Base-by-base conservation (phyloP, 768 basidiomycete species). In the Lactifluus subvellereus region DNA sequence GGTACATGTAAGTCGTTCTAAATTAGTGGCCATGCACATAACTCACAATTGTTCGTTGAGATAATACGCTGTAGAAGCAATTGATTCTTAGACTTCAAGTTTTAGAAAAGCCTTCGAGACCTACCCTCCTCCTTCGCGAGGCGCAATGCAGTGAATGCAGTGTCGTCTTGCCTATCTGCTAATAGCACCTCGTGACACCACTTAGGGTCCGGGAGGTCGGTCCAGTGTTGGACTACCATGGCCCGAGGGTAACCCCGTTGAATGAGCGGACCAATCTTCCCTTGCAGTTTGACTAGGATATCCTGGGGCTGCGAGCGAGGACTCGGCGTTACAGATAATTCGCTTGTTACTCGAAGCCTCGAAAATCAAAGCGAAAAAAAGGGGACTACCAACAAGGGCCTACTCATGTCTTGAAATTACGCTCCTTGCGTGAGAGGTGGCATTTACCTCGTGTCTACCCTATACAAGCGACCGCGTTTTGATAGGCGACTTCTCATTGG, bases 1-100 rank as follows among this genome's bases (percentile, higher is more conserved):
- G 64, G 0, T 16, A 62, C 45, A n/a, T 62, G 57, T 66, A 32
- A 63, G 53, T 55, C 18, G 22, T 27, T 37, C 20, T n/a, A 9
- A 16, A 33, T 16, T 3, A n/a, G 27, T 4, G 4, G 16, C n/a
- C 4, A 32, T 42, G 58, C 8, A 5, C 37, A 37, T 59, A 6
- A n/a, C 57, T 64, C 52, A 64, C 40, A 30, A 32, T 7, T 2
- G 2, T 27, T n/a, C 16, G n/a, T 49, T 43, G 20, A 49, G 62
- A 54, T 40, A 9, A 47, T 33, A 63, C 20, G 18, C 38, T 55
- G 45, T 54, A 62, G 51, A 62, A 10, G 20, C 11, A 35, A 40
- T 32, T 11, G 9, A 37, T 35, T 47, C 50, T n/a, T 59, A 60
- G 51, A 59, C 4, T n/a, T n/a, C n/a, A n/a, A n/a, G n/a, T 33